Evolutionary conservation across 495 filamentous ascomycete species (phyloP).

Genomic region (Talaromyces ruber): DNA sequence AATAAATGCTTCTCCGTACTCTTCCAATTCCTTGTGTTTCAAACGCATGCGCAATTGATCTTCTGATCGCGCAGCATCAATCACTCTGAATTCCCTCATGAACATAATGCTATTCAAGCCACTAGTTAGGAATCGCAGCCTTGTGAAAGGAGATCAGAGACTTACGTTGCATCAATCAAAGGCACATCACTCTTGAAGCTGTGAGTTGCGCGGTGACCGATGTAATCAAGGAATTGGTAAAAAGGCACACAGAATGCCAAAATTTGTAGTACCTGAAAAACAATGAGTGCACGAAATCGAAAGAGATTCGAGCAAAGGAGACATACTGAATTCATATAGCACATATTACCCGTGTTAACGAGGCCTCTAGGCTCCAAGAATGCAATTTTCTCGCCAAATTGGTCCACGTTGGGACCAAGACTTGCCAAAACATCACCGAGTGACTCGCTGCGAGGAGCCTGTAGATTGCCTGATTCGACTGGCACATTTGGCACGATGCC

Average conservation of each 20-base stretch:
- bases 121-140: constrained; percentile 1
- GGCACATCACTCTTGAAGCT: constrained; percentile 95
- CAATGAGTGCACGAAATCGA: not conserved
- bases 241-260: constrained; percentile 89
- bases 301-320: not conserved
- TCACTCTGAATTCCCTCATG: constrained; percentile 83
- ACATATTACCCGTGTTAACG: constrained; percentile 98
- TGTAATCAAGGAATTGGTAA: constrained; percentile 84
- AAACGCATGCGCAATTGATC: constrained; percentile 65
- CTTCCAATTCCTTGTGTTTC: constrained; percentile 75
- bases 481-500: constrained; percentile 16
- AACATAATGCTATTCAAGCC: constrained; percentile 69
- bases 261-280: constrained; percentile 75
- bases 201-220: constrained; percentile 72
- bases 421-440: constrained; percentile 63
- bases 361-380: constrained; percentile 93
- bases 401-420: constrained; percentile 51
- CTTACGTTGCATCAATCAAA: constrained; percentile 86
- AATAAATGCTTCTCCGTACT: constrained; percentile 84
- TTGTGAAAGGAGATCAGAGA: not conserved
- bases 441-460: constrained; percentile 48
- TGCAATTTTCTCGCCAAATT: constrained; percentile 53
- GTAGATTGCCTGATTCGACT: constrained; percentile 36
- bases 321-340: constrained; percentile 98
- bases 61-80: constrained; percentile 66